Evolutionary conservation across 1,284 basidiomycete genomes (phyloP).

Genomic region (Entoloma clypeatum): DNA sequence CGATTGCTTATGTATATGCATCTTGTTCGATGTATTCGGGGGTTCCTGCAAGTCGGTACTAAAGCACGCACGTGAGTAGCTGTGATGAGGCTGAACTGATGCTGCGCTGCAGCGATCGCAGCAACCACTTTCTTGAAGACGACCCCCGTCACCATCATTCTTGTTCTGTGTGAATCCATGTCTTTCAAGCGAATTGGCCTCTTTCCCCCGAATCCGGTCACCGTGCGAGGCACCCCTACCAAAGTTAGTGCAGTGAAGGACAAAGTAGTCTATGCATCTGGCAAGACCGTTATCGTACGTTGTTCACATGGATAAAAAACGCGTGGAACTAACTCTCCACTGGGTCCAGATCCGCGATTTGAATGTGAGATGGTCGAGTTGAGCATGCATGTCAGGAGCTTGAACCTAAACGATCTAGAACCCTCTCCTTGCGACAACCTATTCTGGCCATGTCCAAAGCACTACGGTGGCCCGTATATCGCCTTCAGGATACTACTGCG

Average conservation of each 20-base stretch:
- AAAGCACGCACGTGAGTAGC: too few relatives aligned
- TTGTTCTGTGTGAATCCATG: constrained; percentile 33
- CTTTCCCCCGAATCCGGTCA: constrained; percentile 75
- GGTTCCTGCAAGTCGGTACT: too few relatives aligned
- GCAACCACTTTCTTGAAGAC: constrained; percentile 1
- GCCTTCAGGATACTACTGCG: constrained; percentile 93
- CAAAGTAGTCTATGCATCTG: constrained; percentile 85
- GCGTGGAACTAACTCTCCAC: neutral
- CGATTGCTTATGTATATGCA: too few relatives aligned
- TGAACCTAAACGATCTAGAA: constrained; percentile 40
- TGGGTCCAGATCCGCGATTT: constrained; percentile 44
- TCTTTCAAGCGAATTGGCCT: constrained; percentile 54
- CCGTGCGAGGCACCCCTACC: constrained; percentile 70
- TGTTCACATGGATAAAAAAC: constrained; percentile 21
- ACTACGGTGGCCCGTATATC: constrained; percentile 90
- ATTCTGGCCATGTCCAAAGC: constrained; percentile 80
- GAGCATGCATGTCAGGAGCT: constrained; percentile 2
- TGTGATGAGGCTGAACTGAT: too few relatives aligned
- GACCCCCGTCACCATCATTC: neutral
- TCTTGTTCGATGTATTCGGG: too few relatives aligned
- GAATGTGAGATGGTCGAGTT: constrained; percentile 32
- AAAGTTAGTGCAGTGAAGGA: constrained; percentile 83
- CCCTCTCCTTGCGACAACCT: constrained; percentile 53
- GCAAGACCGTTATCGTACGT: constrained; percentile 81
- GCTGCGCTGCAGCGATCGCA: constrained; percentile 2